Percentiles rank a stretch among this genome's conserved stretches.
These are phyloP conservation scores for Trichocomaceae sp. DNA, from an alignment of 2,329 filamentous ascomycete genomes.

Conservation along the genomic window DNA sequence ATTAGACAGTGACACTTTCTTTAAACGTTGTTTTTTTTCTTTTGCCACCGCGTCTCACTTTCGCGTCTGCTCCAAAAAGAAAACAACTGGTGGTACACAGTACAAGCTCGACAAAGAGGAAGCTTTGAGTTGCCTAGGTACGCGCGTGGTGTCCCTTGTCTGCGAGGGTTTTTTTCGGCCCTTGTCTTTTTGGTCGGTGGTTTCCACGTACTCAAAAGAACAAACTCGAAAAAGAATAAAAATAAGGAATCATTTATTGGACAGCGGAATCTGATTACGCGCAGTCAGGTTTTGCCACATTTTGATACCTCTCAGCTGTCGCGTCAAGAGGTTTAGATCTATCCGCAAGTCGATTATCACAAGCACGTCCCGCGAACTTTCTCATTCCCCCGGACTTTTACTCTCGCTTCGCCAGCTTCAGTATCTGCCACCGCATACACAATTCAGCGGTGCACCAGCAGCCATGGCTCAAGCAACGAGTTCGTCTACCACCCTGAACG, in stretches of 20 bases:
- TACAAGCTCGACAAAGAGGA: conserved; percentile 20
- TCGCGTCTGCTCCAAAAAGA: conserved; percentile 14
- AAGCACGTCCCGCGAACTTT: conserved; percentile 73
- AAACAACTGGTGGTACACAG: conserved; percentile 8
- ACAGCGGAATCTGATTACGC: conserved; percentile 66
- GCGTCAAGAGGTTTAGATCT: conserved; percentile 61
- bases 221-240: not conserved
- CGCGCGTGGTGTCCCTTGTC: conserved; percentile 16
- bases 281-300: conserved; percentile 73
- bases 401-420: conserved; percentile 67
- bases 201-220: not conserved
- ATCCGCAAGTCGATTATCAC: conserved; percentile 82
- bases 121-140: conserved; percentile 23
- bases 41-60: conserved; percentile 13
- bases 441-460: conserved; percentile 70
- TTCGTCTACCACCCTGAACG: conserved; percentile 85
- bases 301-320: conserved; percentile 63
- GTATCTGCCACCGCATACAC: conserved; percentile 63
- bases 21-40: conserved; percentile 3
- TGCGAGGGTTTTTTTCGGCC: not conserved
- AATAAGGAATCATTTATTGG: conserved; percentile 42
- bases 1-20: conserved; percentile 11
- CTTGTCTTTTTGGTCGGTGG: not conserved
- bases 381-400: conserved; percentile 54
- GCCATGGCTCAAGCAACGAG: conserved; percentile 99